Percentiles rank a stretch among this genome's conserved stretches.
These are phyloP conservation scores for Stenogyne calaminthoides DNA, from an alignment of 305 asterid species.

Conservation along the genomic window DNA sequence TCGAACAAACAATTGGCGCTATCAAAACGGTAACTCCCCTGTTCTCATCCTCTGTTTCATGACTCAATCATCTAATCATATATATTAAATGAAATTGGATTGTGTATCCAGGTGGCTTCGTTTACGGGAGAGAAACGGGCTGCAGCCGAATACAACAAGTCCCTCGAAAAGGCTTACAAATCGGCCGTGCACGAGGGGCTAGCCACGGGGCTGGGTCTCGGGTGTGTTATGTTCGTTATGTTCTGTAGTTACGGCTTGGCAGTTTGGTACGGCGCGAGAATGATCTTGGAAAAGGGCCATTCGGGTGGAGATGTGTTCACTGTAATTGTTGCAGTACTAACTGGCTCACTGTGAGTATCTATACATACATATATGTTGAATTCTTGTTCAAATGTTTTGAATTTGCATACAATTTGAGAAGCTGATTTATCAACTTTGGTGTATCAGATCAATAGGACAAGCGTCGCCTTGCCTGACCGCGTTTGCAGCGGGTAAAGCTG, in stretches of 20 bases:
- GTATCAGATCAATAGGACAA: conserved; percentile 65
- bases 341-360: conserved; percentile 82
- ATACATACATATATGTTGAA: not conserved
- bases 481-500: conserved; percentile 79
- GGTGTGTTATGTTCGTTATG: conserved; percentile 62
- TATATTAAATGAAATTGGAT: not conserved
- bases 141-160: conserved; percentile 48
- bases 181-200: conserved; percentile 70
- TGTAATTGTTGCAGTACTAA: conserved; percentile 67
- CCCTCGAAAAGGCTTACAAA: conserved; percentile 67
- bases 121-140: conserved; percentile 88
- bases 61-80: too few relatives aligned
- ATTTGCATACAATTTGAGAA: too few relatives aligned
- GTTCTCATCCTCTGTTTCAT: not conserved
- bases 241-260: conserved; percentile 86
- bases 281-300: conserved; percentile 62
- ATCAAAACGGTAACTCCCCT: conserved; percentile 59
- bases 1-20: conserved; percentile 89
- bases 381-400: conserved; percentile 3
- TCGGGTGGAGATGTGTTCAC: conserved; percentile 71
- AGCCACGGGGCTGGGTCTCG: conserved; percentile 81
- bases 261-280: conserved; percentile 76
- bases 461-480: conserved; percentile 74
- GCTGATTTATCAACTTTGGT: not conserved
- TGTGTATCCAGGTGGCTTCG: conserved; percentile 66